Base-by-base conservation (phyloP, 768 basidiomycete species). In the Botryobasidium botryosum region DNA sequence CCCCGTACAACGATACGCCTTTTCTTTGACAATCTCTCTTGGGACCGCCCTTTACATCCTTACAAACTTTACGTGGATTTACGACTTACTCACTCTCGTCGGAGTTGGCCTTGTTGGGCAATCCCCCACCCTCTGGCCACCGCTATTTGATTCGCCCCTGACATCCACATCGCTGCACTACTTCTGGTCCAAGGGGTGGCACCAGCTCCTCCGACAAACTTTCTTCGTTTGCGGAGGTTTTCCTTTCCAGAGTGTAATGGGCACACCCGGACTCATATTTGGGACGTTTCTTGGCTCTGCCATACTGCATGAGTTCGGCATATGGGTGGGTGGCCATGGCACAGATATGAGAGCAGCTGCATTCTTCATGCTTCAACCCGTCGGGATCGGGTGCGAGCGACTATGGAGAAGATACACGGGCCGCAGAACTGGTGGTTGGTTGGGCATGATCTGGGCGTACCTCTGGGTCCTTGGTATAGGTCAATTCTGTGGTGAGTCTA, bases 111-210 rank as follows among this genome's bases (percentile, higher is more conserved):
- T 46, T 12, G 17, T 49, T 20, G 35, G 25, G 15, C 36, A 33
- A 18, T 12, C 13, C 12, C 27, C 48, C 13, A 18, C 35, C 3
- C 33, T 35, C 25, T 49, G 48, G 48, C 48, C 48, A 27, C 46
- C 45, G 12, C 25, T 49, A 6, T 49, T 49, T 35, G 48, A 43
- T 25, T 13, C 17, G 15, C 48, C 48, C 12, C 41, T 24, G 45
- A 15, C 40, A 10, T 17, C 40, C 8, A 39, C 25, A 1, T 50
- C 33, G 26, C 29, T 49, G 27, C 48, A 49, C 35, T 33, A 39
- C 20, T 49, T 49, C 27, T 49, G 48, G 48, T 49, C 46, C 26
- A 31, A 20, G n/a, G 26, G 33, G 26, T 49, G 48, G 48, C 48
- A 49, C 35, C 48, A 49, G 42, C 21, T 49, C n/a, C 48, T 49